These are phyloP conservation scores for Camellia lanceoleosa DNA, from an alignment of 148 eudicot genomes.

Conservation along the genomic window DNA sequence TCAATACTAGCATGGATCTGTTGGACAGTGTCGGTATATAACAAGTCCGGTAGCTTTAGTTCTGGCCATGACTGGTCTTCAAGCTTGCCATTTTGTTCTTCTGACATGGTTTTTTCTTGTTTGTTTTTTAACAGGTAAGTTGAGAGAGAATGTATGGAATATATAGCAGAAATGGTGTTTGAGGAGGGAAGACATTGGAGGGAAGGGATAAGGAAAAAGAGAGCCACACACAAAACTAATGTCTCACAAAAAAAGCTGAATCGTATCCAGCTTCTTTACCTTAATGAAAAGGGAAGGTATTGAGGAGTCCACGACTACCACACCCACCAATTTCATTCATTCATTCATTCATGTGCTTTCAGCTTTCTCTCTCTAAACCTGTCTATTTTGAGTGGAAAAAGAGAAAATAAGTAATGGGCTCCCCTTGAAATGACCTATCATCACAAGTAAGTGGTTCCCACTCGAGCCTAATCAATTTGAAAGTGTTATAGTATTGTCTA, in stretches of 20 bases:
- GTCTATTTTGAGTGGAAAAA: background rate
- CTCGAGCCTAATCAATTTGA: background rate
- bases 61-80: conserved; percentile 58
- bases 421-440: conserved; percentile 11
- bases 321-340: background rate
- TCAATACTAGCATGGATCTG: conserved; percentile 57
- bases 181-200: background rate
- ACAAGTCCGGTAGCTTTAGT: conserved; percentile 49
- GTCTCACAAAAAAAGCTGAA: conserved; percentile 34
- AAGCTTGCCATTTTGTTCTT: conserved; percentile 27
- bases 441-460: background rate
- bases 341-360: conserved; percentile 14
- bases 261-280: conserved; percentile 31
- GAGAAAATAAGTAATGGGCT: background rate
- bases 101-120: conserved; percentile 36
- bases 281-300: conserved; percentile 32
- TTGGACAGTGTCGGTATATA: conserved; percentile 31
- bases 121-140: conserved; percentile 3
- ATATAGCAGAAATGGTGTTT: conserved; percentile 17
- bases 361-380: background rate
- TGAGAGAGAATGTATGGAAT: conserved; percentile 29
- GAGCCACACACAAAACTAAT: conserved; percentile 79
- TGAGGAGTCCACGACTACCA: conserved; percentile 58
- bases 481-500: background rate
- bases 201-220: conserved; percentile 75